These are phyloP conservation scores for Bathelium albidoporum DNA, from an alignment of 495 filamentous ascomycete genomes.

Conservation along the genomic window DNA sequence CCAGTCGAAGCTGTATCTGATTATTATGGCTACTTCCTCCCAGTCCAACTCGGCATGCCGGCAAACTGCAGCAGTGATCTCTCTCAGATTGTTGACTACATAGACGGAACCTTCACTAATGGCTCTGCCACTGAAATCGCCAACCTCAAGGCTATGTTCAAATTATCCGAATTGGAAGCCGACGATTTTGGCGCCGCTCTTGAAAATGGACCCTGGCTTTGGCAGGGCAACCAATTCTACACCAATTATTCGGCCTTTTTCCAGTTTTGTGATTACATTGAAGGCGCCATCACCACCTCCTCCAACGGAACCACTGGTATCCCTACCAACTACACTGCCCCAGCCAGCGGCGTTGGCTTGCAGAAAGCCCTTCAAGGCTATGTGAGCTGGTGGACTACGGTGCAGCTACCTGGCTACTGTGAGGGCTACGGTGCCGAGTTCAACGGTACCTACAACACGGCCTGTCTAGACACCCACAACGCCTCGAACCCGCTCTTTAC, in stretches of 20 bases:
- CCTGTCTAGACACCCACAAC: constrained; percentile 51
- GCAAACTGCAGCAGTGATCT: constrained; percentile 55
- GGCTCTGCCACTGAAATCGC: constrained; percentile 38
- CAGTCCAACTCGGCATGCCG: constrained; percentile 52
- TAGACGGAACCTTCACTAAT: constrained; percentile 39
- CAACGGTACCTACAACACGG: constrained; percentile 34
- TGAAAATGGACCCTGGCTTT: constrained; percentile 46
- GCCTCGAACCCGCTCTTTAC: constrained; percentile 46
- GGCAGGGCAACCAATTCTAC: constrained; percentile 44
- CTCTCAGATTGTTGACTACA: constrained; percentile 43
- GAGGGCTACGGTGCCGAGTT: constrained; percentile 42
- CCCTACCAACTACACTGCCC: constrained; percentile 15
- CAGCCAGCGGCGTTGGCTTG: constrained; percentile 43
- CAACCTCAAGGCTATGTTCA: constrained; percentile 48
- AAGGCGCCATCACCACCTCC: constrained; percentile 26
- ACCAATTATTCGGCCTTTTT: constrained; percentile 43
- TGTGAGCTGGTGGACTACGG: constrained; percentile 38
- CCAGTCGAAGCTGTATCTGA: constrained; percentile 53
- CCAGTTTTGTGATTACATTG: constrained; percentile 44
- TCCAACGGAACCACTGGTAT: background rate
- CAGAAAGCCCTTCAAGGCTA: constrained; percentile 45
- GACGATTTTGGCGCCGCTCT: constrained; percentile 52
- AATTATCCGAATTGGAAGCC: constrained; percentile 31
- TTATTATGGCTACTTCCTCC: constrained; percentile 58
- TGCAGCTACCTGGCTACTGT: constrained; percentile 37